Conservation (phyloP, 805 yeast species). For the Sugiyamaella smithiae region DNA sequence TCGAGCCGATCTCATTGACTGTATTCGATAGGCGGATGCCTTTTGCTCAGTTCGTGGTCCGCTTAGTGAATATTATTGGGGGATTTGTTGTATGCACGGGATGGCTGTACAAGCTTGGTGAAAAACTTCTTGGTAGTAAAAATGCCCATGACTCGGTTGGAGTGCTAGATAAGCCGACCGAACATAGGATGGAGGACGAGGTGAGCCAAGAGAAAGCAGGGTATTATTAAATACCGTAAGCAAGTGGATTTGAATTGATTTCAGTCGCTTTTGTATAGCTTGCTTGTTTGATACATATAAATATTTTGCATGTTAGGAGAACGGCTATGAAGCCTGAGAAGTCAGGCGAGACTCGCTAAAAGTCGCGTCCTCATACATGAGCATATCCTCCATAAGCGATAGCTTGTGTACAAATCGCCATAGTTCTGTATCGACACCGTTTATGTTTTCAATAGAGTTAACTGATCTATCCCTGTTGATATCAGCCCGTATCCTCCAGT, state of each 20-base stretch:
- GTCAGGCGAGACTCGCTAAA: not conserved
- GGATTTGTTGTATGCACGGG: conserved; percentile 71
- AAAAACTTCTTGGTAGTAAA: conserved; percentile 4
- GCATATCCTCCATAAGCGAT: not conserved
- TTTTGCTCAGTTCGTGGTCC: conserved; percentile 71
- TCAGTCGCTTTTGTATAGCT: too few species aligned
- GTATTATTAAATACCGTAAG: not conserved
- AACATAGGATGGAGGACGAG: not conserved
- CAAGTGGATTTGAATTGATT: too few species aligned
- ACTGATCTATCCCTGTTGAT: conserved; percentile 2
- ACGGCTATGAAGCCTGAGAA: too few species aligned
- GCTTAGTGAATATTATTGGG: conserved; percentile 77
- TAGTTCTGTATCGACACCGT: conserved; percentile 22
- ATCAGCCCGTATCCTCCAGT: conserved; percentile 4
- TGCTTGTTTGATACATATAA: too few species aligned
- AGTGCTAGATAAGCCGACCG: conserved; percentile 12
- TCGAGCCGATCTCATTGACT: conserved; percentile 77
- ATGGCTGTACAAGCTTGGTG: conserved; percentile 59
- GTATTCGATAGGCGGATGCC: conserved; percentile 71
- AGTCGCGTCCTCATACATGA: not conserved
- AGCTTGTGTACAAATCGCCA: conserved; percentile 22
- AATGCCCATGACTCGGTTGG: conserved; percentile 7
- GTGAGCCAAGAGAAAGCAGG: not conserved
- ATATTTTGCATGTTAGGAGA: too few species aligned
- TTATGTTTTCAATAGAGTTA: conserved; percentile 21